phyloP scores from a whole-genome alignment of 352 stramenopile species.

The Pythium diclinum region DNA sequence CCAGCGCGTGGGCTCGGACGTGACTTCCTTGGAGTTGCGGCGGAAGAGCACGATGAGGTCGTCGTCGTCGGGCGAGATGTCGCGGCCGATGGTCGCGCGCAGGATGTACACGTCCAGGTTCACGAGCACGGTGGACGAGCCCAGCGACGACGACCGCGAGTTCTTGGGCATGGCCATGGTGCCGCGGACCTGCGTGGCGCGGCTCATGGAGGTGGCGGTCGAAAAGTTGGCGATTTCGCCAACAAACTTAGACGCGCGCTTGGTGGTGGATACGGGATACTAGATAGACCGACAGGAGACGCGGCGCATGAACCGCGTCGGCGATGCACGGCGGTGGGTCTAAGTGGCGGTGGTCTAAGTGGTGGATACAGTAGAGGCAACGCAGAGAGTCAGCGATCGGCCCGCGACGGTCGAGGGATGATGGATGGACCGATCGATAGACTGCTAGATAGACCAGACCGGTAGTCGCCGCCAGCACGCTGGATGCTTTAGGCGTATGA shows the following conservation, averaged over 20 bases:
- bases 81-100: slow-evolving; percentile 64
- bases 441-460: no score
- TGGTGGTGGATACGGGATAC: not conserved
- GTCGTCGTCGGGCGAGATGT: slow-evolving; percentile 69
- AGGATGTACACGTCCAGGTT: slow-evolving; percentile 73
- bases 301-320: not conserved
- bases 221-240: not conserved
- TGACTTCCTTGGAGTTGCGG: slow-evolving; percentile 78
- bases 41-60: slow-evolving; percentile 82
- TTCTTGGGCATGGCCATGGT: slow-evolving; percentile 17
- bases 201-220: slow-evolving; percentile 16
- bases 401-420: no score
- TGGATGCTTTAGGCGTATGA: not conserved
- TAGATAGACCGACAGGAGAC: not conserved
- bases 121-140: slow-evolving; percentile 54
- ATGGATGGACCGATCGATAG: no score
- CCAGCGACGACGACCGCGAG: slow-evolving; percentile 21
- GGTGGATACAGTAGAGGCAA: not conserved
- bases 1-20: slow-evolving; percentile 66
- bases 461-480: no score
- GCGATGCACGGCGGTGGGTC: no score
- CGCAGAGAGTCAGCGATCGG: not conserved
- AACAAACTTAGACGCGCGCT: not conserved
- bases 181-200: slow-evolving; percentile 15
- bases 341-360: not conserved